Conservation (phyloP, 2,329 filamentous ascomycete genomes). For the Clonostachys byssicola region DNA sequence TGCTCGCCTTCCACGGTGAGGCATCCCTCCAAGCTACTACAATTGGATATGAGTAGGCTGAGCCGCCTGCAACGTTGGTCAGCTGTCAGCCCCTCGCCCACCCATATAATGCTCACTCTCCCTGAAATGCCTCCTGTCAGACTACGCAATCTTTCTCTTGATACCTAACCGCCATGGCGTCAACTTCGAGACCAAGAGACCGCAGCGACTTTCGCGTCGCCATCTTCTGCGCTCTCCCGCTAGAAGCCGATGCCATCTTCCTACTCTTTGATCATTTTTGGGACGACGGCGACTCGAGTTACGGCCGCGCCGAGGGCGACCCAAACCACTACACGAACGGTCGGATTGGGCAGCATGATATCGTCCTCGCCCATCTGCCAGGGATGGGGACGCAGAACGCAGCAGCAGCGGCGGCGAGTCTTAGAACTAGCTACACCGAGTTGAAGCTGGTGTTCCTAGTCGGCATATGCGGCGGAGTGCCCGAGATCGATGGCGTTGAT, state of each 20-base stretch:
- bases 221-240: conserved; percentile 6
- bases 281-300: conserved; percentile 5
- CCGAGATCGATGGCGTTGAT: conserved; percentile 6
- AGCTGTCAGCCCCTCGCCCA: too few species aligned
- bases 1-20: too few species aligned
- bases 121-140: too few species aligned
- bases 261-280: conserved; percentile 4
- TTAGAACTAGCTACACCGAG: conserved; percentile 1
- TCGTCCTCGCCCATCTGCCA: conserved; percentile 10
- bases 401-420: neutral
- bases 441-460: conserved; percentile 23
- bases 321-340: conserved; percentile 13
- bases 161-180: too few species aligned
- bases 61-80: too few species aligned
- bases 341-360: conserved; percentile 10
- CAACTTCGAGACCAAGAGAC: too few species aligned
- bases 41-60: too few species aligned
- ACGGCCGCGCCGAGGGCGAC: conserved; percentile 9
- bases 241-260: conserved; percentile 7
- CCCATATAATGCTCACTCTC: too few species aligned
- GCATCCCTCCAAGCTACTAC: too few species aligned
- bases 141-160: too few species aligned
- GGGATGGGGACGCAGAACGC: conserved; percentile 1
- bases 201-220: conserved; percentile 1
- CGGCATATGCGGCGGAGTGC: conserved; percentile 27